Evolutionary conservation across 1,284 basidiomycete species (phyloP).

Genomic region (Cutaneotrichosporon sp.): DNA sequence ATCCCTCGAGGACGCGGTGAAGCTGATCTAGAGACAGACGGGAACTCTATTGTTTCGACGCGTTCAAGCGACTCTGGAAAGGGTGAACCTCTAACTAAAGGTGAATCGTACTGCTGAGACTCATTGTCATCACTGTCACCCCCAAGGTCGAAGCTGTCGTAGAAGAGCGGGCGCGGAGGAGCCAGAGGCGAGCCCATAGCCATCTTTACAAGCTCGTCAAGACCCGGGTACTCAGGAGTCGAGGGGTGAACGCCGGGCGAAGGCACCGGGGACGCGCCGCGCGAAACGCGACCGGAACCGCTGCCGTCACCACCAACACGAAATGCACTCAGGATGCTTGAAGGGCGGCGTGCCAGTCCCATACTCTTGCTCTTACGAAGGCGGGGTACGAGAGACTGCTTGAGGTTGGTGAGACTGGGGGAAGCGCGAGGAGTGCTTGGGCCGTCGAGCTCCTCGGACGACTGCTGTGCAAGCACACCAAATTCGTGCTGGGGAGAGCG

Average conservation of each 20-base stretch:
- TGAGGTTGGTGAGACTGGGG: conserved; percentile 6
- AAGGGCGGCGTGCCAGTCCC: conserved; percentile 1
- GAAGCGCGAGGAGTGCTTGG: background rate
- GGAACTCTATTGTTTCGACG: background rate
- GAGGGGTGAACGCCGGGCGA: background rate
- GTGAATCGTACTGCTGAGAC: background rate
- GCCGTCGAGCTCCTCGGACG: background rate
- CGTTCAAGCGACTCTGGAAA: background rate
- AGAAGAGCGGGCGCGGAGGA: conserved; percentile 13
- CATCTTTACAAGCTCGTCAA: conserved; percentile 1
- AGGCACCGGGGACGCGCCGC: background rate
- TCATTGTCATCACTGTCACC: background rate
- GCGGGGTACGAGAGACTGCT: conserved; percentile 11
- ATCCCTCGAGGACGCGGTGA: background rate
- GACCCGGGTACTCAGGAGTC: background rate
- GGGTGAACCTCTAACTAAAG: too few species aligned
- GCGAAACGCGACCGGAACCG: background rate
- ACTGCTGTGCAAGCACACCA: background rate
- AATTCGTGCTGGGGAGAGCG: conserved; percentile 7
- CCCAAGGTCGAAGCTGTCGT: conserved; percentile 15
- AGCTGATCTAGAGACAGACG: background rate
- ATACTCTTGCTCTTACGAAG: conserved; percentile 17
- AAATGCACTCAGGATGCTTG: background rate
- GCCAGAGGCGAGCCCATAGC: conserved; percentile 6
- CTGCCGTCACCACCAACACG: background rate